A percentile compares a stretch with the other conserved stretches of the same genome.
phyloP scores from a whole-genome alignment of 2,329 filamentous ascomycete species.

The Talaromyces verruculosus region DNA sequence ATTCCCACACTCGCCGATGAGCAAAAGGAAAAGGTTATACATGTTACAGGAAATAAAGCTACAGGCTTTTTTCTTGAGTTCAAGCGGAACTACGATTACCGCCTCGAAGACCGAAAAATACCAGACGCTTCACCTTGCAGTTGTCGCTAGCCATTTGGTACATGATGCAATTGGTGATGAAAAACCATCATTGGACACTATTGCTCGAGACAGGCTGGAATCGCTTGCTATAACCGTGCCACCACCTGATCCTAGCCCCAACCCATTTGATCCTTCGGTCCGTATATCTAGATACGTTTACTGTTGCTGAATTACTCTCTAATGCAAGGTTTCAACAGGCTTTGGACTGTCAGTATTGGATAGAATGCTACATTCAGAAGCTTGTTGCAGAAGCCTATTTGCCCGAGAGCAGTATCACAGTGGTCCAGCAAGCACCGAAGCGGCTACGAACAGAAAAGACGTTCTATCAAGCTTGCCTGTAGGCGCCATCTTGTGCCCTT shows the following conservation, averaged over 20 bases:
- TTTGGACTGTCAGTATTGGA: constrained; percentile 1
- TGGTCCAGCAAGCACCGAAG: constrained; percentile 6
- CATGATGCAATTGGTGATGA: not conserved
- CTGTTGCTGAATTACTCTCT: not conserved
- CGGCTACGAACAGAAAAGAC: not conserved
- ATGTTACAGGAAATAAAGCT: constrained; percentile 22
- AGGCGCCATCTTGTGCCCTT: not conserved
- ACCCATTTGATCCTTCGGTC: constrained; percentile 21
- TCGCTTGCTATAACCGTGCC: constrained; percentile 19
- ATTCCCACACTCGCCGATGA: constrained; percentile 1
- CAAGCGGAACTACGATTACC: constrained; percentile 24
- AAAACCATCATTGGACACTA: constrained; percentile 13
- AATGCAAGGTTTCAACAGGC: not conserved
- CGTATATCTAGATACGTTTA: not conserved
- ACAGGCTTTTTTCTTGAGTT: constrained; percentile 25
- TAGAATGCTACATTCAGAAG: not conserved
- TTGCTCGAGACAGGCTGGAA: constrained; percentile 20
- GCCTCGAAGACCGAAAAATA: constrained; percentile 18
- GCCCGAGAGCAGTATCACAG: not conserved
- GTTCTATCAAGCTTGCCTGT: not conserved
- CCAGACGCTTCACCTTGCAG: constrained; percentile 19
- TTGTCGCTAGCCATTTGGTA: constrained; percentile 2
- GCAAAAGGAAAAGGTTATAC: constrained; percentile 23
- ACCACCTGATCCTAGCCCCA: constrained; percentile 21
- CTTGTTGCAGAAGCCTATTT: not conserved